Conservation (phyloP, 1,139 yeast species). For the Pichia sp. region DNA sequence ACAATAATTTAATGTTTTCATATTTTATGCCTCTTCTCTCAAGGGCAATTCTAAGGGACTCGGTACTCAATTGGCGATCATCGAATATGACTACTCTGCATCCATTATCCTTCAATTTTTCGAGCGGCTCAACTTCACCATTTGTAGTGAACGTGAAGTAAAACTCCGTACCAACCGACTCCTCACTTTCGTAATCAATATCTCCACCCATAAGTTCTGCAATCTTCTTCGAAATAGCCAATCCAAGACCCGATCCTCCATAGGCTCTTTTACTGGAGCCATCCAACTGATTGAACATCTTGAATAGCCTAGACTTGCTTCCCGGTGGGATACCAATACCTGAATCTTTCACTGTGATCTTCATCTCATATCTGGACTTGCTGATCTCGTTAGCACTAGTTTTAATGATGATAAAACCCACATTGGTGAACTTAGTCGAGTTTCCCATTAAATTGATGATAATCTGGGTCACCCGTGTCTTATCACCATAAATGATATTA, state of each 20-base stretch:
- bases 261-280: constrained; percentile 49
- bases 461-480: constrained; percentile 46
- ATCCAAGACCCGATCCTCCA: constrained; percentile 58
- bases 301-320: constrained; percentile 40
- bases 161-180: constrained; percentile 48
- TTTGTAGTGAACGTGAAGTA: constrained; percentile 34
- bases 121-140: too few species aligned
- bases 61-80: constrained; percentile 2
- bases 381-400: constrained; percentile 30
- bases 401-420: constrained; percentile 41
- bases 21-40: constrained; percentile 28
- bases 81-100: constrained; percentile 4
- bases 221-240: constrained; percentile 51
- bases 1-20: constrained; percentile 1
- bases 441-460: constrained; percentile 50
- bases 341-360: constrained; percentile 42
- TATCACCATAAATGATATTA: constrained; percentile 42
- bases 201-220: constrained; percentile 55
- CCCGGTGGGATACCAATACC: constrained; percentile 57
- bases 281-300: constrained; percentile 56
- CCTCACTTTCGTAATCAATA: constrained; percentile 43
- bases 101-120: too few species aligned
- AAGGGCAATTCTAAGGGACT: too few species aligned
- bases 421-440: constrained; percentile 48
- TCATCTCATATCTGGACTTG: constrained; percentile 36